These are phyloP conservation scores for Candida sp. DNA, from an alignment of 1,139 yeast genomes.

Conservation along the genomic window DNA sequence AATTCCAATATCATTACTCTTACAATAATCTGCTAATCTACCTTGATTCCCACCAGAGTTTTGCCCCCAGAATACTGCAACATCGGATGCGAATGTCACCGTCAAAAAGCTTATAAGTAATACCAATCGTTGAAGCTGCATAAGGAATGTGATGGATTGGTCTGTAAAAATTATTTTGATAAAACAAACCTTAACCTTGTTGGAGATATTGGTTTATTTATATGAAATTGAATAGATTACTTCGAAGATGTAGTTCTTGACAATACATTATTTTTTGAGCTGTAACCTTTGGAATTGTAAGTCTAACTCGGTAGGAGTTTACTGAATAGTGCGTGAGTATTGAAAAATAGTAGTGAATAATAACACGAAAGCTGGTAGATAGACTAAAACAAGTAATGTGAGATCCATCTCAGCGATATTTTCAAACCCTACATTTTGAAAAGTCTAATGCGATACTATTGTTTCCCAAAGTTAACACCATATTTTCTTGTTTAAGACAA, in stretches of 20 bases:
- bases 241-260: background rate
- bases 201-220: background rate
- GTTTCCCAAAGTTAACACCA: background rate
- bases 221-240: background rate
- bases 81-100: conserved; percentile 35
- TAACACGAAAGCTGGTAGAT: background rate
- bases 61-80: conserved; percentile 93
- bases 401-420: background rate
- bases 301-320: background rate
- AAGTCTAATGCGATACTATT: background rate
- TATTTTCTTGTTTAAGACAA: background rate
- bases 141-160: conserved; percentile 2
- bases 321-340: background rate
- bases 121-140: conserved; percentile 1
- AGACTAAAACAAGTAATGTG: background rate
- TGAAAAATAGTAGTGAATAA: background rate
- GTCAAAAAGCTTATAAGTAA: conserved; percentile 4
- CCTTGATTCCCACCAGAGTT: conserved; percentile 64
- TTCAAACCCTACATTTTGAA: background rate
- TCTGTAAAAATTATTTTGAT: background rate
- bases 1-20: conserved; percentile 65
- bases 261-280: background rate
- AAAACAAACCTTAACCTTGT: background rate
- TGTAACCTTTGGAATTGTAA: background rate
- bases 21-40: conserved; percentile 65